These are phyloP conservation scores for Microdochium paspali DNA, from an alignment of 2,329 filamentous ascomycete genomes.

Conservation along the genomic window DNA sequence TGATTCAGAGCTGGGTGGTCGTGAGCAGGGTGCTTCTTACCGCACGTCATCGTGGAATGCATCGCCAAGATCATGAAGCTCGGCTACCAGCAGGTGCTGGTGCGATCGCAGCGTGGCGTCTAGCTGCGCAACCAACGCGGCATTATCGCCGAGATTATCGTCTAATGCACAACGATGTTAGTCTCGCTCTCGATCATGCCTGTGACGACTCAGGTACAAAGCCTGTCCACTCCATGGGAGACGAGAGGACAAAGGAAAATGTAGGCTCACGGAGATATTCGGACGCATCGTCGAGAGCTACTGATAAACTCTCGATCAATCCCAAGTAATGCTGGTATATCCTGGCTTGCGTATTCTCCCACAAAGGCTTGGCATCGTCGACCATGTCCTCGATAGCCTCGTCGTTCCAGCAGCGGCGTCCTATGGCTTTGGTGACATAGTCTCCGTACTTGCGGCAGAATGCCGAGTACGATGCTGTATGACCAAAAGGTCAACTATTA, in stretches of 20 bases:
- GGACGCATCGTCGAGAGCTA: slow-evolving; percentile 5
- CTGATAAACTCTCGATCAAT: too few species aligned
- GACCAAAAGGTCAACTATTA: slow-evolving; percentile 4
- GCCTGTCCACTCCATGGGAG: too few species aligned
- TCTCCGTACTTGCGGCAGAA: slow-evolving; percentile 32
- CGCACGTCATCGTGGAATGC: neutral
- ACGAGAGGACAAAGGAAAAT: too few species aligned
- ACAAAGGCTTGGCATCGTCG: slow-evolving; percentile 19
- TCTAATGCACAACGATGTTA: too few species aligned
- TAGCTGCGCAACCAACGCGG: slow-evolving; percentile 9
- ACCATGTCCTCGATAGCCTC: slow-evolving; percentile 29
- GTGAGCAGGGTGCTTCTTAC: neutral
- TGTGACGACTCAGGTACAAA: too few species aligned
- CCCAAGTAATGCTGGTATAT: slow-evolving; percentile 11
- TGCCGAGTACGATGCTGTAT: slow-evolving; percentile 23
- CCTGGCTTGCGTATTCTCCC: slow-evolving; percentile 14
- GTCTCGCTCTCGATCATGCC: too few species aligned
- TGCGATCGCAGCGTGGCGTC: slow-evolving; percentile 15
- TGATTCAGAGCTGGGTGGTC: neutral
- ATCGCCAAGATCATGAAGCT: slow-evolving; percentile 5
- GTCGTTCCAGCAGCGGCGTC: slow-evolving; percentile 32
- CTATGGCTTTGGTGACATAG: slow-evolving; percentile 16
- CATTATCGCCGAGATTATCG: neutral
- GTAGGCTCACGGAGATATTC: slow-evolving; percentile 1
- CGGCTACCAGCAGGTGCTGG: slow-evolving; percentile 14